Base-by-base conservation (phyloP, 495 filamentous ascomycete species). In the Hypoxylon subgilvum region DNA sequence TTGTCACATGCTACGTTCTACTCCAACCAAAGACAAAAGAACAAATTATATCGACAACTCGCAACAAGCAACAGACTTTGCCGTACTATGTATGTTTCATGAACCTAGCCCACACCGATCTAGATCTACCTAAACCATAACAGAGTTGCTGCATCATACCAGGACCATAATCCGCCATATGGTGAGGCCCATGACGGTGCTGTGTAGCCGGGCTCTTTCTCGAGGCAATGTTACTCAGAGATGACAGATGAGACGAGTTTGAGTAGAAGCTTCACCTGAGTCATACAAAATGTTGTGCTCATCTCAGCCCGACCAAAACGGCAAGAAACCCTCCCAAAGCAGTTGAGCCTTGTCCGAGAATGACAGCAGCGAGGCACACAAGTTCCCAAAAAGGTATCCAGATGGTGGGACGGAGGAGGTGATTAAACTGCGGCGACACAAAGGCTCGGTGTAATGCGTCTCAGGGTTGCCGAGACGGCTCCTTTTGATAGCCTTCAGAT, bases 331-430 rank as follows among this genome's bases (percentile, higher is more conserved):
- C 51, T 50, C 52, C 67, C 32, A 65, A 68, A 63, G 34, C 48
- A 61, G 65, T 56, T 40, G 48, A 27, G 43, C 42, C 42, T 14
- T 53, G 54, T 65, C 64, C 67, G 42, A 65, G 59, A 69, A 67
- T 41, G 64, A 67, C 54, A 35, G 45, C 27, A n/a, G 28, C 28
- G 35, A 21, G 56, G 47, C n/a, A 39, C 61, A 69, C 56, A 32
- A 48, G 34, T 32, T 31, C 35, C 57, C 64, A 53, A 65, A 65
- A 45, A 38, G 44, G 60, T 45, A 59, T 41, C 27, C 23, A 38
- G n/a, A 42, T 10, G n/a, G 64, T 69, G 51, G 16, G 49, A 67
- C 67, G 52, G 23, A 45, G 19, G 49, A 67, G 36, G 60, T 57
- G 65, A 52, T 67, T 64, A 58, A 59, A 64, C 61, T 55, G 39